Evolutionary conservation across 257 asterid species (phyloP).

Genomic region (Nicotiana attenuata): DNA sequence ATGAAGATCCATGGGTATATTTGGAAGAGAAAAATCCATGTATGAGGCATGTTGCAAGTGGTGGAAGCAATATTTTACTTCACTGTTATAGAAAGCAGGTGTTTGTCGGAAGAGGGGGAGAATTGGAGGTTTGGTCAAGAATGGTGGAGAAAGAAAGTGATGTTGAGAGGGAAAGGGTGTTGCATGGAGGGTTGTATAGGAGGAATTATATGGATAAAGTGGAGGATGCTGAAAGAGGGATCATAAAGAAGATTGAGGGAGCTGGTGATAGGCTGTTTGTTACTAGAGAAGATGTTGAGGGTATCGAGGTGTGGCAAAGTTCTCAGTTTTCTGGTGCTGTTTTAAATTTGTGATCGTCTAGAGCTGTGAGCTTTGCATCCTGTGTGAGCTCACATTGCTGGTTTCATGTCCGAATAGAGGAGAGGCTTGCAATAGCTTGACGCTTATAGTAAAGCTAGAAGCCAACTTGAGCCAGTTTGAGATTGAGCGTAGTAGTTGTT

Average conservation of each 20-base stretch:
- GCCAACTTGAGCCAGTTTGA: background rate
- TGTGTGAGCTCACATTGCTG: background rate
- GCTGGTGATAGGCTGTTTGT: constrained; percentile 89
- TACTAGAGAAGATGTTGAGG: constrained; percentile 72
- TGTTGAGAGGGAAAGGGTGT: constrained; percentile 19
- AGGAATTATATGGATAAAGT: constrained; percentile 77
- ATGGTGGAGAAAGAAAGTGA: constrained; percentile 28
- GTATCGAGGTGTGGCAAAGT: constrained; percentile 97
- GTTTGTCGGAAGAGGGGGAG: constrained; percentile 81
- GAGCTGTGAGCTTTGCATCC: background rate
- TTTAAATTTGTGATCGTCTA: constrained; percentile 35
- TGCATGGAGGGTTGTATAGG: constrained; percentile 56
- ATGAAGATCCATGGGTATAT: constrained; percentile 92
- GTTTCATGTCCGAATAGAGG: background rate
- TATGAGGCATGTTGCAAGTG: constrained; percentile 53
- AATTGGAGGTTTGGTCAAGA: constrained; percentile 87
- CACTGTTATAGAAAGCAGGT: constrained; percentile 73
- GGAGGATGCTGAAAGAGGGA: constrained; percentile 69
- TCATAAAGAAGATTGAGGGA: constrained; percentile 71
- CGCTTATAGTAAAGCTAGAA: background rate
- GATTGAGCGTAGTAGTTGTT: background rate
- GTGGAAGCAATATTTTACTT: constrained; percentile 34
- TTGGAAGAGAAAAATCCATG: constrained; percentile 86
- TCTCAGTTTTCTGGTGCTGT: constrained; percentile 49
- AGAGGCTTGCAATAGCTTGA: background rate